phyloP scores from a whole-genome alignment of 1,139 yeast species.

The Candida sp. region DNA sequence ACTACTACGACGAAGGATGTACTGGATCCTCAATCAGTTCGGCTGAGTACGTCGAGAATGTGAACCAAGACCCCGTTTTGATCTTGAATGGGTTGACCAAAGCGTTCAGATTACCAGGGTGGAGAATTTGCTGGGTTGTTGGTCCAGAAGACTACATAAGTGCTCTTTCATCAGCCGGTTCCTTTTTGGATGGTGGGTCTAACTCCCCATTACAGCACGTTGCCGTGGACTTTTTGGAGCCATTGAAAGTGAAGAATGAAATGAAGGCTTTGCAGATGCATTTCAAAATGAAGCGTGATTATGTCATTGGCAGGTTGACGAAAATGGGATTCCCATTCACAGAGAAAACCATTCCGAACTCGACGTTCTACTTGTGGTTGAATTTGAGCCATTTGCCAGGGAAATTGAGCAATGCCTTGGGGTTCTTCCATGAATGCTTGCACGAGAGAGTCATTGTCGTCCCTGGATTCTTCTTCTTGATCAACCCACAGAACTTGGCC shows the following conservation, averaged over 20 bases:
- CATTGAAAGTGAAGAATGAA: constrained; percentile 53
- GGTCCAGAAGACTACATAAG: constrained; percentile 69
- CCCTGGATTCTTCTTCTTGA: constrained; percentile 70
- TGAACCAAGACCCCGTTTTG: constrained; percentile 64
- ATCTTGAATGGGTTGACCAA: constrained; percentile 69
- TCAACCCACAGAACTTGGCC: constrained; percentile 67
- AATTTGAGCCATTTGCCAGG: constrained; percentile 63
- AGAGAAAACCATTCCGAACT: constrained; percentile 53
- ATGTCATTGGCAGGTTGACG: constrained; percentile 53
- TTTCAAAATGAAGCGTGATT: constrained; percentile 66
- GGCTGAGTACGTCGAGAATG: constrained; percentile 60
- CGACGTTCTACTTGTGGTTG: constrained; percentile 70
- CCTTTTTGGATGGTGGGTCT: constrained; percentile 68
- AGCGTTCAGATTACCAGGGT: constrained; percentile 70
- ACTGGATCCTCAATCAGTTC: constrained; percentile 61
- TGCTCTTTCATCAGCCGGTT: constrained; percentile 66
- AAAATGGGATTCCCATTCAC: constrained; percentile 63
- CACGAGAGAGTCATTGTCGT: constrained; percentile 69
- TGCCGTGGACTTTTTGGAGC: constrained; percentile 62
- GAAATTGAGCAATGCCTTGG: constrained; percentile 62
- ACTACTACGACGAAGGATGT: constrained; percentile 63
- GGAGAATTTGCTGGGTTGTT: constrained; percentile 72
- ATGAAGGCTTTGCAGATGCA: constrained; percentile 67
- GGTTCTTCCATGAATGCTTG: constrained; percentile 71
- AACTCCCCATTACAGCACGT: constrained; percentile 71